phyloP scores from a whole-genome alignment of 768 basidiomycete species.

The Lepiota venenata region DNA sequence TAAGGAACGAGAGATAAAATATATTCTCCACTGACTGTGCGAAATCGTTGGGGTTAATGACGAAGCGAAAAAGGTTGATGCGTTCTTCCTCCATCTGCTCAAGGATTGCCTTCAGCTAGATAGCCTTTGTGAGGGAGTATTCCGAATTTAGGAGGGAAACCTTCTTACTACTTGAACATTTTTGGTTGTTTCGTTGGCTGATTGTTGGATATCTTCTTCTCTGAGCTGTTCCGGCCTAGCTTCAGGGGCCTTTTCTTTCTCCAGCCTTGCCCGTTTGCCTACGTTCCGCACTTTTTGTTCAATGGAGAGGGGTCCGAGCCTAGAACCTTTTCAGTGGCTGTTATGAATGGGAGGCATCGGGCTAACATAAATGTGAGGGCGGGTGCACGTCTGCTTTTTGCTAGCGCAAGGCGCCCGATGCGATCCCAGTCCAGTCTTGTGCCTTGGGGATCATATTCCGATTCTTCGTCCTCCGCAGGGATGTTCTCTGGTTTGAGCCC shows the following conservation, averaged over 20 bases:
- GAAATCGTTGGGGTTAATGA: conserved; percentile 88
- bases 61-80: conserved; percentile 82
- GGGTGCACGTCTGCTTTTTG: conserved; percentile 75
- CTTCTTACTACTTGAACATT: conserved; percentile 71
- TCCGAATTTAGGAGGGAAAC: background rate
- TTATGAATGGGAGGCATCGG: background rate
- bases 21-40: conserved; percentile 96
- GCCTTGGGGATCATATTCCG: conserved; percentile 36
- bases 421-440: conserved; percentile 71
- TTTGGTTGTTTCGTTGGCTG: conserved; percentile 87
- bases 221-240: conserved; percentile 75
- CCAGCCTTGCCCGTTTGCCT: conserved; percentile 60
- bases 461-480: conserved; percentile 48
- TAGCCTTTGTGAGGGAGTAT: background rate
- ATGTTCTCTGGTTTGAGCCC: conserved; percentile 47
- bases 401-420: conserved; percentile 81
- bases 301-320: conserved; percentile 88
- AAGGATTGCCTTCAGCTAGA: conserved; percentile 63
- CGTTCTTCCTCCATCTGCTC: conserved; percentile 30
- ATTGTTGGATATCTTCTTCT: conserved; percentile 79
- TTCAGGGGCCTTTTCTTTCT: conserved; percentile 68
- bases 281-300: conserved; percentile 76
- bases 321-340: conserved; percentile 29
- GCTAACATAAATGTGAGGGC: conserved; percentile 87
- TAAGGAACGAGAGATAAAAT: conserved; percentile 92